These are phyloP conservation scores for Mangifera indica DNA, from an alignment of 345 rosid species.

Conservation along the genomic window DNA sequence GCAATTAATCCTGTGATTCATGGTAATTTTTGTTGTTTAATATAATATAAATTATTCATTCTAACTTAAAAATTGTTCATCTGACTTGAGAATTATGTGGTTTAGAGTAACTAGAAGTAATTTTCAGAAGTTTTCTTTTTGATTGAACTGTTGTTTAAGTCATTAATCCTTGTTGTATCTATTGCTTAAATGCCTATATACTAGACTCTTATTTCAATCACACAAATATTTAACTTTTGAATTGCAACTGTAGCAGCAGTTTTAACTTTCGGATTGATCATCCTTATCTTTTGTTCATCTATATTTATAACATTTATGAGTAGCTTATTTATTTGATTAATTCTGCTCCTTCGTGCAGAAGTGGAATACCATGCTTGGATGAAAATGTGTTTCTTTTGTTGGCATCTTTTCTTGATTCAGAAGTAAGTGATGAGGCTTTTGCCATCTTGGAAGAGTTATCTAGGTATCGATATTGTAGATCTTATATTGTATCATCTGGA, in stretches of 20 bases:
- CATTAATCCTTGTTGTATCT: too few relatives aligned
- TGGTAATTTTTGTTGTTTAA: too few relatives aligned
- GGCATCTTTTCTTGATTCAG: constrained; percentile 52
- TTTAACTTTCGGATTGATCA: neutral
- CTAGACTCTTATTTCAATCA: neutral
- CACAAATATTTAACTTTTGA: neutral
- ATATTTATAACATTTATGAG: neutral
- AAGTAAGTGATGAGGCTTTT: constrained; percentile 51
- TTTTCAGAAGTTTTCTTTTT: too few relatives aligned
- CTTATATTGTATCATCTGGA: constrained; percentile 49
- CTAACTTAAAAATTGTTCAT: too few relatives aligned
- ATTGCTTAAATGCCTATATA: neutral
- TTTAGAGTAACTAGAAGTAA: too few relatives aligned
- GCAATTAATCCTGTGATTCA: too few relatives aligned
- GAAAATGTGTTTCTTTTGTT: constrained; percentile 51
- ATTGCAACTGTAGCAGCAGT: neutral
- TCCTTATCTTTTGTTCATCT: neutral
- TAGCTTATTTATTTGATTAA: constrained; percentile 3
- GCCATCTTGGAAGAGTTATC: constrained; percentile 59
- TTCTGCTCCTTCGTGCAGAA: constrained; percentile 44
- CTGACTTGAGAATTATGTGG: too few relatives aligned
- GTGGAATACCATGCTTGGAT: constrained; percentile 34
- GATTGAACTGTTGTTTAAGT: too few relatives aligned
- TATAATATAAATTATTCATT: too few relatives aligned
- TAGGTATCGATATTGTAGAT: constrained; percentile 30